Conservation (phyloP, 1,284 basidiomycete species). For the Trichosporon asahii region DNA sequence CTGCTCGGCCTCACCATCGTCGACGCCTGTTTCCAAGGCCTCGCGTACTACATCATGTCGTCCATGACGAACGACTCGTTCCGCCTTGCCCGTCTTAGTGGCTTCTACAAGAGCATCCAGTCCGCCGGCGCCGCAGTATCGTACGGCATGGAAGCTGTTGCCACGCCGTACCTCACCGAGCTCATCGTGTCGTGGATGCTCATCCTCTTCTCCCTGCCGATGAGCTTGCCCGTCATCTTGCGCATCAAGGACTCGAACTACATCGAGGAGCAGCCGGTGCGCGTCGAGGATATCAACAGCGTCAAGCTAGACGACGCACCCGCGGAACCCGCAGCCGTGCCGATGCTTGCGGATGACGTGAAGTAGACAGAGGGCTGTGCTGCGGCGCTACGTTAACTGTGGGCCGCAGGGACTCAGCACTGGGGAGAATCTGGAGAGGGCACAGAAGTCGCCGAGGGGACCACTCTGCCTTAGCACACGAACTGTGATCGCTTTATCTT, state of each 20-base stretch:
- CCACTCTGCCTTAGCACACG: too few species aligned
- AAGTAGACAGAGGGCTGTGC: neutral
- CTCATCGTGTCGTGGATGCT: constrained; percentile 36
- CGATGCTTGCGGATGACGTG: neutral
- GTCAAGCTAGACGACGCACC: constrained; percentile 12
- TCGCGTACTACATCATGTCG: constrained; percentile 42
- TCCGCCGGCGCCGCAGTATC: constrained; percentile 52
- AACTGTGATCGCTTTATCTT: too few species aligned
- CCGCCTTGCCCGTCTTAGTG: constrained; percentile 45
- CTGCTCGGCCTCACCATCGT: constrained; percentile 32
- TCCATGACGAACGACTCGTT: constrained; percentile 35
- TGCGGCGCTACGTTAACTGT: neutral
- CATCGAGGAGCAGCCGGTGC: constrained; percentile 22
- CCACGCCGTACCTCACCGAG: constrained; percentile 39
- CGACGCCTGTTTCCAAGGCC: constrained; percentile 48
- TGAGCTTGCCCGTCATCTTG: constrained; percentile 27
- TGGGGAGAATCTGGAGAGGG: too few species aligned
- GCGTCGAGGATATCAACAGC: constrained; percentile 32
- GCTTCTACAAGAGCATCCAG: constrained; percentile 49
- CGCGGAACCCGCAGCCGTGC: neutral
- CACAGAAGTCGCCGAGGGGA: too few species aligned
- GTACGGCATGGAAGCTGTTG: constrained; percentile 57
- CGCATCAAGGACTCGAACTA: constrained; percentile 31
- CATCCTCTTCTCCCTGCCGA: constrained; percentile 26
- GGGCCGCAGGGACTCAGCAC: too few species aligned